Evolutionary conservation across 768 basidiomycete genomes (phyloP).

Genomic region (Termitomyces titanicus): DNA sequence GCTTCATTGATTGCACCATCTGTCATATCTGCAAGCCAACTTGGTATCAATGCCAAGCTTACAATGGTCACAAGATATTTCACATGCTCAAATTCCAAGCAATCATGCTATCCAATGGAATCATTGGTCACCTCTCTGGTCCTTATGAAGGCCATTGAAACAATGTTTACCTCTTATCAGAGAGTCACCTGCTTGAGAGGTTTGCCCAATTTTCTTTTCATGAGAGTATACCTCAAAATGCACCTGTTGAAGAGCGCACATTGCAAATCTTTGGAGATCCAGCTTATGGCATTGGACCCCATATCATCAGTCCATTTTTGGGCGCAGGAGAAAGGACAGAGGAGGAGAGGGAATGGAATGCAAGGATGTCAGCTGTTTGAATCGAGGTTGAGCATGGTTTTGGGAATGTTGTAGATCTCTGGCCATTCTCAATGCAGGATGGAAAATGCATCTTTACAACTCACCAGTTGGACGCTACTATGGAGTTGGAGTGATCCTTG

Average conservation of each 20-base stretch:
- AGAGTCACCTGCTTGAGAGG: not conserved
- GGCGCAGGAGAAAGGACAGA: conserved; percentile 12
- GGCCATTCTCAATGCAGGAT: conserved; percentile 21
- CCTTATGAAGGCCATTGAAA: not conserved
- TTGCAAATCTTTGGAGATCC: conserved; percentile 25
- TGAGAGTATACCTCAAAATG: not conserved
- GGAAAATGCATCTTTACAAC: conserved; percentile 14
- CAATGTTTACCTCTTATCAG: not conserved
- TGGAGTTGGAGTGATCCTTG: conserved; percentile 19
- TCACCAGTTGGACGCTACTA: conserved; percentile 24
- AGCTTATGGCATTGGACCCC: conserved; percentile 18
- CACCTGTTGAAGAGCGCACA: not conserved
- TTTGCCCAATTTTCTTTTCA: not conserved
- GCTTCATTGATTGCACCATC: conserved; percentile 7
- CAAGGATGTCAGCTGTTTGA: conserved; percentile 17
- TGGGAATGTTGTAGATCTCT: conserved; percentile 14
- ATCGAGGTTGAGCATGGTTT: conserved; percentile 28
- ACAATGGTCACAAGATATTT: conserved; percentile 2
- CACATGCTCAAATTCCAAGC: conserved; percentile 3
- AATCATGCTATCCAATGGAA: conserved; percentile 5
- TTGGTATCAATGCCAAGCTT: not conserved
- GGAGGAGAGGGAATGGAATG: conserved; percentile 22
- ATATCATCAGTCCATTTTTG: conserved; percentile 19
- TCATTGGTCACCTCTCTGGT: not conserved
- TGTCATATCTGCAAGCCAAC: not conserved